Conservation (phyloP, 2,329 filamentous ascomycete species). For the Fusarium nygamai region DNA sequence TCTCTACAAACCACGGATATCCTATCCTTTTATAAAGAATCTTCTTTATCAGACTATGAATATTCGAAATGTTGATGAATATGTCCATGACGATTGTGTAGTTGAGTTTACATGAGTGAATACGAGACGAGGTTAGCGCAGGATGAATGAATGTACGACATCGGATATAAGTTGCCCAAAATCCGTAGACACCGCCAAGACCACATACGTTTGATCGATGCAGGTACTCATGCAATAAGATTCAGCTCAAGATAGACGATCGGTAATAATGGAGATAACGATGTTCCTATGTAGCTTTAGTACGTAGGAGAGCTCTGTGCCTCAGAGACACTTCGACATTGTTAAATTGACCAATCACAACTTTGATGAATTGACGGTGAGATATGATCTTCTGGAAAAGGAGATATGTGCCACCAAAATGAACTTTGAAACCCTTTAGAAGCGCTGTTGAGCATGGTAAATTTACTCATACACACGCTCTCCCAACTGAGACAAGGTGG, state of each 20-base stretch:
- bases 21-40: not conserved
- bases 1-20: not conserved
- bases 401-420: not conserved
- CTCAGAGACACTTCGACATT: not conserved
- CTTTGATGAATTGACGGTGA: not conserved
- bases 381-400: not conserved
- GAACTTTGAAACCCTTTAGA: too few relatives aligned
- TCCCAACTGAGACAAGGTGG: not conserved
- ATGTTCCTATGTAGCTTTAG: not conserved
- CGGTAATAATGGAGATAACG: not conserved
- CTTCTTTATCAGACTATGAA: not conserved
- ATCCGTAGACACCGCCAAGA: not conserved
- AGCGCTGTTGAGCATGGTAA: not conserved
- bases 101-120: not conserved
- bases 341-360: too few relatives aligned
- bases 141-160: not conserved
- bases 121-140: slow-evolving; percentile 14
- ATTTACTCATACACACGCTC: not conserved
- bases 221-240: not conserved
- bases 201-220: not conserved
- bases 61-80: not conserved
- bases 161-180: slow-evolving; percentile 16
- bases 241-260: too few relatives aligned
- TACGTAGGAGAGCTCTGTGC: not conserved
- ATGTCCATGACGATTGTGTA: not conserved